phyloP scores from a whole-genome alignment of 306 rosid genomes.

The Pterocarpus santalinus region DNA sequence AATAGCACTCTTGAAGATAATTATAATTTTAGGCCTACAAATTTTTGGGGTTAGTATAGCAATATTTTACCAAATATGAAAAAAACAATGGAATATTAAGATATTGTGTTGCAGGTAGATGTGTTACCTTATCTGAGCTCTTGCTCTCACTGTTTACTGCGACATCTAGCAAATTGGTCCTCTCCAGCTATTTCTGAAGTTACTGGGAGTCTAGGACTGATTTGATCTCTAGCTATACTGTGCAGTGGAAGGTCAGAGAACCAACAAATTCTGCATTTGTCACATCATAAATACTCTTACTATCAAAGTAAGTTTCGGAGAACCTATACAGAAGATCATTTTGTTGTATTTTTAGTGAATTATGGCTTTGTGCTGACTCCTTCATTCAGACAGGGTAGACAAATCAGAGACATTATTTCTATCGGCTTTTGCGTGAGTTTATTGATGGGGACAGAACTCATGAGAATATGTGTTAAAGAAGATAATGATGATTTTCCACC shows the following conservation, averaged over 20 bases:
- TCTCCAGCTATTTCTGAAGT: slow-evolving; percentile 41
- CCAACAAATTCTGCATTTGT: slow-evolving; percentile 12
- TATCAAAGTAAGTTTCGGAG: slow-evolving; percentile 45
- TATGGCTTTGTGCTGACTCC: slow-evolving; percentile 39
- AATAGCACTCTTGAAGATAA: neutral
- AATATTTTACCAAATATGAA: slow-evolving; percentile 12
- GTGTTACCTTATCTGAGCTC: slow-evolving; percentile 34
- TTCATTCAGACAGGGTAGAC: slow-evolving; percentile 47
- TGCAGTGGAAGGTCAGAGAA: slow-evolving; percentile 40
- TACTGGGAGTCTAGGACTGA: slow-evolving; percentile 22
- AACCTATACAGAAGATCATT: slow-evolving; percentile 18
- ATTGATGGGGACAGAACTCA: slow-evolving; percentile 90
- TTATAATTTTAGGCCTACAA: neutral
- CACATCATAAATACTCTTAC: slow-evolving; percentile 38
- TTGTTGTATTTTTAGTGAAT: slow-evolving; percentile 13
- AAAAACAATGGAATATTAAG: neutral
- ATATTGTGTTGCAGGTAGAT: slow-evolving; percentile 24
- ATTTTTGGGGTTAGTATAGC: slow-evolving; percentile 10
- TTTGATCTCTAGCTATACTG: slow-evolving; percentile 40
- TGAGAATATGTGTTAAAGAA: slow-evolving; percentile 83
- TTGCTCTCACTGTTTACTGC: slow-evolving; percentile 32
- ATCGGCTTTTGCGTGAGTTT: slow-evolving; percentile 44
- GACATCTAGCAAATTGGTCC: slow-evolving; percentile 47
- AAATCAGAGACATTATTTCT: slow-evolving; percentile 31
- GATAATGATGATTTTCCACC: slow-evolving; percentile 94